Percentiles rank a stretch among this genome's conserved stretches.
These are phyloP conservation scores for Sherardia arvensis DNA, from an alignment of 257 asterid genomes.

Conservation along the genomic window DNA sequence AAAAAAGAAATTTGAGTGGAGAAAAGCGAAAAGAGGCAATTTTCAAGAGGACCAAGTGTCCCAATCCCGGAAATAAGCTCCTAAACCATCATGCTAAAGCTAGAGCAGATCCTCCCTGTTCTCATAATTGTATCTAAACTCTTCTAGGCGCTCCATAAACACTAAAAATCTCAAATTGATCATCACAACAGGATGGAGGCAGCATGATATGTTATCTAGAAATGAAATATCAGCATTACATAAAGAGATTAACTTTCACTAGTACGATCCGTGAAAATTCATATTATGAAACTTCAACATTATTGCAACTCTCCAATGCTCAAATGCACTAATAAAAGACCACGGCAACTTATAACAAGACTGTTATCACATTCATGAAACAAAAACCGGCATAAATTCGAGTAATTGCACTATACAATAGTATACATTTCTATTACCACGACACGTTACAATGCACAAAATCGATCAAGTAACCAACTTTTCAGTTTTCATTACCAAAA, in stretches of 20 bases:
- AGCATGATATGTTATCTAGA: background rate
- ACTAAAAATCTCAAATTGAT: background rate
- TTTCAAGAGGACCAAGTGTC: background rate
- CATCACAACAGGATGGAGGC: background rate
- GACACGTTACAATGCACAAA: background rate
- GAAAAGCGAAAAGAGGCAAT: background rate
- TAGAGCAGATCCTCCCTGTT: background rate
- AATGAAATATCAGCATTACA: background rate
- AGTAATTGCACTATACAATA: background rate
- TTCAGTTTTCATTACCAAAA: background rate
- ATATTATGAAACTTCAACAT: background rate
- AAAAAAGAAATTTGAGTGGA: background rate
- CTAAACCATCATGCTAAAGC: background rate
- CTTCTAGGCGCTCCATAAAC: background rate
- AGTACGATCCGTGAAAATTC: background rate
- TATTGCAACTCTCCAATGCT: background rate
- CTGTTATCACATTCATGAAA: no score
- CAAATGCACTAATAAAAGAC: background rate
- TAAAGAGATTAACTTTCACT: background rate
- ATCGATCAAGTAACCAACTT: background rate
- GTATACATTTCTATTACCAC: background rate
- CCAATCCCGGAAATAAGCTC: constrained; percentile 2
- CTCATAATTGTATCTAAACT: background rate
- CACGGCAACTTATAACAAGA: background rate
- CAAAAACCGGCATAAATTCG: no score